Evolutionary conservation across 129 eudicot genomes (phyloP), one percentile per base, ranked within the genome.

Genomic region (Heracleum sosnowskyi): DNA sequence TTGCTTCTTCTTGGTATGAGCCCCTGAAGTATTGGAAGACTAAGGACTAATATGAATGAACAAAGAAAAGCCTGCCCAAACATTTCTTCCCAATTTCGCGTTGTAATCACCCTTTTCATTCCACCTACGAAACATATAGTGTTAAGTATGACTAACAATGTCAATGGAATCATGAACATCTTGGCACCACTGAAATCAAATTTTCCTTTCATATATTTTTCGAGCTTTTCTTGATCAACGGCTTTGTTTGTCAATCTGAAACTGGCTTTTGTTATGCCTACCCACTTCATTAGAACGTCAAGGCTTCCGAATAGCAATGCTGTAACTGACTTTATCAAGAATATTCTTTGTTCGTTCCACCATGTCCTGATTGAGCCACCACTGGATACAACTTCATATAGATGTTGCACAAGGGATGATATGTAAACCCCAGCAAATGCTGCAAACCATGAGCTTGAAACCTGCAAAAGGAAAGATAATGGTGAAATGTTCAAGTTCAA

Each of bases 291-390:
- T 42, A 85, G 29, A 34, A 83, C 95, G 44, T 93, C 97, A 6
- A 86, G 35, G 81, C 88, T 84, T 73, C 97, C 98, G 75, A 89
- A 93, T 31, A 89, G 34, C 78, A 80, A 85, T 4, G 97, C 91
- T 18, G 93, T 83, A 0, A 91, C 77, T 29, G 90, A 60, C 81
- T 84, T 91, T 68, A 93, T 88, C 76, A 86, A 74, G 86, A 86
- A 93, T 22, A 93, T 89, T 62, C 95, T 86, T 37, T 83, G 87
- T 57, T 91, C 98, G 51, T 91, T 89, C 98, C 94, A 91, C 91
- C 90, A 86, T 84, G 97, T 86, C 77, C 66, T 74, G 4, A 88
- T 4, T 77, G 93, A 64, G 26, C 94, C 96, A 1, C 90, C 93
- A 1, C 82, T 85, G 0, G 89, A 84, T 16, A 89, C 6, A 26